Evolutionary conservation across 306 rosid genomes (phyloP), one percentile per base, ranked within the genome.

Genomic region (Cucumis melo): DNA sequence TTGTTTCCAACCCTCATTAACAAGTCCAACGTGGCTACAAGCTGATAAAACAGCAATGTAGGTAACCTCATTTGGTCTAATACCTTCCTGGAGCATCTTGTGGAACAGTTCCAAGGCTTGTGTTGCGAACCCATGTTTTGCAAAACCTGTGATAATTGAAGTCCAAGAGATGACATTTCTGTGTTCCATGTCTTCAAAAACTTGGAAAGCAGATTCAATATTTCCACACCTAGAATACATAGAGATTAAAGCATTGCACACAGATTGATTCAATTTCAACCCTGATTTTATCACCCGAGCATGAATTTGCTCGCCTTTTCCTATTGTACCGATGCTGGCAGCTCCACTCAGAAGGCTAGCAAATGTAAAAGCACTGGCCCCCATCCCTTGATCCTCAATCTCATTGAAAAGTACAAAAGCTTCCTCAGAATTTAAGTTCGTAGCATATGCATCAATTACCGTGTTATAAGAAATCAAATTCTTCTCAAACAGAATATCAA

Each of bases 161-260:
- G 89, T 89, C 91, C 93, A 89, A 54, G 91, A 85, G 79, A 89
- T 80, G 67, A 89, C 88, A 78, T 89, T 87, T 68, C 67, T 74
- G 75, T 83, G 57, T 48, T 41, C 75, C 88, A 82, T 87, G 73
- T 81, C 79, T 74, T 72, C 59, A 24, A 89, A 89, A 78, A 82
- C 86, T 66, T 78, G 89, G 53, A 84, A 68, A 76, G 89, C 85
- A 81, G 89, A 84, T 82, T 79, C 88, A 79, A 87, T 81, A 77
- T 82, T 74, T 74, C 88, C 89, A 83, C 91, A 89, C 80, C 85
- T 87, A n/a, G 91, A 87, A 80, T 87, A 89, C 93, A 89, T 85
- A 54, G 89, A 85, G 78, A 89, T 84, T 73, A 87, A 81, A 58
- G 91, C 89, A 84, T 87, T 89, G 78, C 83, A 77, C 51, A 85